Conservation (phyloP, 2,329 filamentous ascomycete species). For the Calonectria fujianensis region DNA sequence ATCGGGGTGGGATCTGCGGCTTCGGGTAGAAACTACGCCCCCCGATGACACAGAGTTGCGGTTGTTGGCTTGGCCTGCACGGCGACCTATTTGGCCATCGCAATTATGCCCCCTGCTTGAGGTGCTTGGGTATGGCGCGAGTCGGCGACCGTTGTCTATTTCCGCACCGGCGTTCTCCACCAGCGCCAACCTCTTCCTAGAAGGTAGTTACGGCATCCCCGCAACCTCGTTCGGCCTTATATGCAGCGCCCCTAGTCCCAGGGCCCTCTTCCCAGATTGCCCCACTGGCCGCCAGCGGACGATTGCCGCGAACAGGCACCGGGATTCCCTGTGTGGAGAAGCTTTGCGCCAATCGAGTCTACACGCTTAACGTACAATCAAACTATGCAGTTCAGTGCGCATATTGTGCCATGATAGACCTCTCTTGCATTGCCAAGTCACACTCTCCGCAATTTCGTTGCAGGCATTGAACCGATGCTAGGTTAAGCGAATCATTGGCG, state of each 20-base stretch:
- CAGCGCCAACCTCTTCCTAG: slow-evolving; percentile 22
- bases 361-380: slow-evolving; percentile 19
- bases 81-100: not conserved
- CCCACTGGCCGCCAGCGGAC: slow-evolving; percentile 7
- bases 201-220: slow-evolving; percentile 12
- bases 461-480: slow-evolving; percentile 19
- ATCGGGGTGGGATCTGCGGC: slow-evolving; percentile 6
- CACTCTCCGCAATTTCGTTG: not conserved
- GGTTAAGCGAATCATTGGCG: not conserved
- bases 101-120: not conserved
- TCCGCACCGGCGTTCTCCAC: not conserved
- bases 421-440: not conserved
- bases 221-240: slow-evolving; percentile 13
- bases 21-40: not conserved
- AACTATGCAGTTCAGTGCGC: not conserved
- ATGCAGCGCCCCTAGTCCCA: not conserved
- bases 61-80: not conserved
- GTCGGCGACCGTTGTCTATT: not conserved
- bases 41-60: not conserved
- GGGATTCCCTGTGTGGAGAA: not conserved
- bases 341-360: slow-evolving; percentile 9
- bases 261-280: slow-evolving; percentile 10
- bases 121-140: not conserved
- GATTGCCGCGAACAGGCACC: slow-evolving; percentile 7
- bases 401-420: not conserved